Evolutionary conservation across 768 basidiomycete genomes (phyloP), one percentile per base, ranked within the genome.

Genomic region (Lactarius indigo): DNA sequence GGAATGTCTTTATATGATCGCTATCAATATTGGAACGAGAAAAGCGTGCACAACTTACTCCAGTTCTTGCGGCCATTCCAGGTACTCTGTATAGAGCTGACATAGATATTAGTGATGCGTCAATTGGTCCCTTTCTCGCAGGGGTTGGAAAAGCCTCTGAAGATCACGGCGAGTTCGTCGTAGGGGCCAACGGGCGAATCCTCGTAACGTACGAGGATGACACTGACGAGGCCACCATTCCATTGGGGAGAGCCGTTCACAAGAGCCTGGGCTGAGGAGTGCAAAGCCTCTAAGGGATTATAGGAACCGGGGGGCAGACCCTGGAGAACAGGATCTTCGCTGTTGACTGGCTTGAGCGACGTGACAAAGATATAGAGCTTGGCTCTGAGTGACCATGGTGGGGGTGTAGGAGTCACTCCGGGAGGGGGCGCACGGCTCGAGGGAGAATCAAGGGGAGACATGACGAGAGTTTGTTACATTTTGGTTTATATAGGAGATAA

Each of bases 281-380:
- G 68, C 30, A 69, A 9, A 13, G 12, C 35, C 59, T 70, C 69
- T 35, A n/a, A 50, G 13, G 68, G 64, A 52, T 26, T 13, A 55
- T 64, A 70, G 31, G 69, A 47, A 23, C 69, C 68, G 2, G 63
- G 31, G 1, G 69, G 68, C 9, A 69, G 64, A 18, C 69, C 69
- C 35, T 61, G 68, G 3, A 70, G 64, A 39, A 69, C 28, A 20
- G 61, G 52, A 28, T 61, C 64, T 3, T 59, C 61, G 10, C 50
- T 47, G 54, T 52, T 60, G 5, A 26, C 64, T 10, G 61, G 68
- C n/a, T 59, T 69, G 57, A 62, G n/a, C 6, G 52, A 1, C 1
- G 44, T 31, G 12, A 20, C 1, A 37, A 70, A 70, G 23, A 57
- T 30, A 42, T 65, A 69, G 17, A 60, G 31, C 47, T 65, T 59